These are phyloP conservation scores for Hyphopichia pseudoburtonii DNA, from an alignment of 1,139 yeast species.

Conservation along the genomic window DNA sequence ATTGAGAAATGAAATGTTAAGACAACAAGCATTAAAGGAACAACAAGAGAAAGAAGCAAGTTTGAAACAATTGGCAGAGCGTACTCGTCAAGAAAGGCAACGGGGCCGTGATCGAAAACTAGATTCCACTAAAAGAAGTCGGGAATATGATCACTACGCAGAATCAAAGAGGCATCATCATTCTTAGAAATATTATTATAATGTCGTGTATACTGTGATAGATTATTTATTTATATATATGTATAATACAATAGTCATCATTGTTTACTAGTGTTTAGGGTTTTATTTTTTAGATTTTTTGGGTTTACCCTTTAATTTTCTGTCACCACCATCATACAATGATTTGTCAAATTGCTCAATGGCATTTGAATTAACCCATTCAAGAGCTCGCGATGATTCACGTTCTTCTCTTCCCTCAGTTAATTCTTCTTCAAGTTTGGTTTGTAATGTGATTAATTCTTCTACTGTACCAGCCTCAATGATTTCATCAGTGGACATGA, in stretches of 20 bases:
- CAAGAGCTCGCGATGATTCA: conserved; percentile 47
- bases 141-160: no score
- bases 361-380: conserved; percentile 65
- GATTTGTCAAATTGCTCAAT: conserved; percentile 49
- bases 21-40: conserved; percentile 55
- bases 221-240: no score
- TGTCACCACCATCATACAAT: conserved; percentile 60
- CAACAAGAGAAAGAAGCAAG: conserved; percentile 60
- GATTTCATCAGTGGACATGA: conserved; percentile 24
- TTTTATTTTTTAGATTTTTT: conserved; percentile 19
- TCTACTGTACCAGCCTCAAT: conserved; percentile 26
- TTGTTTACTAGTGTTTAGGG: no score
- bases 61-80: conserved; percentile 57
- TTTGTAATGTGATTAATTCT: conserved; percentile 30
- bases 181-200: no score
- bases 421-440: conserved; percentile 27
- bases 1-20: conserved; percentile 56
- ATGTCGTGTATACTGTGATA: no score
- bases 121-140: conserved; percentile 1
- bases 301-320: conserved; percentile 20
- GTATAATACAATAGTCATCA: no score
- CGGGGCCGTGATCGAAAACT: no score
- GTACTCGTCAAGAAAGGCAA: conserved; percentile 42
- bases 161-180: no score
- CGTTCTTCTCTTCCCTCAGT: conserved; percentile 33